These are phyloP conservation scores for Rhodotorula taiwanensis DNA, from an alignment of 768 basidiomycete genomes.

Conservation along the genomic window DNA sequence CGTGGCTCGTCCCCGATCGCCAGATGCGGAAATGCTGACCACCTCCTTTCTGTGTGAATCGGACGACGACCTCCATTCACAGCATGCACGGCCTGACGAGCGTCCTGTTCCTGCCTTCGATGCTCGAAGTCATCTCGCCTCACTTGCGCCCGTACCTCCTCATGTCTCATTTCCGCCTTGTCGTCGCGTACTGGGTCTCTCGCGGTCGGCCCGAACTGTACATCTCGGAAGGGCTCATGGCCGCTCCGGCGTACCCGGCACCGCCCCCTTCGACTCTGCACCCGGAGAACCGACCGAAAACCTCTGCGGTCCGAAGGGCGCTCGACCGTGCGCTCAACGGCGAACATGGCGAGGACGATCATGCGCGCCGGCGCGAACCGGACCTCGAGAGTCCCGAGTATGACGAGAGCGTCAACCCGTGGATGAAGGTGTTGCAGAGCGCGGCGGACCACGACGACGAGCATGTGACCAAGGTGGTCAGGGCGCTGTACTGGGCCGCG, in stretches of 20 bases:
- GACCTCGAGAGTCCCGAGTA: background rate
- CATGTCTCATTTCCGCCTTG: conserved; percentile 38
- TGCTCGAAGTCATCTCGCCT: conserved; percentile 39
- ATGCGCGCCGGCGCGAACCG: background rate
- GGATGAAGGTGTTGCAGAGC: conserved; percentile 24
- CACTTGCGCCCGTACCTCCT: conserved; percentile 38
- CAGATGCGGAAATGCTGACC: too few species aligned
- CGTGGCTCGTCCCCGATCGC: too few species aligned
- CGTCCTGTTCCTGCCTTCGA: conserved; percentile 37
- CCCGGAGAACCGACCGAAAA: background rate
- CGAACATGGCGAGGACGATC: background rate
- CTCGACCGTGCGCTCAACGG: background rate
- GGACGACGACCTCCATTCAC: too few species aligned
- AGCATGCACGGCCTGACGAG: conserved; percentile 40
- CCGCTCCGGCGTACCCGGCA: conserved; percentile 23
- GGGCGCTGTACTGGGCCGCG: conserved; percentile 37
- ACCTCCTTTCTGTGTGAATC: too few species aligned
- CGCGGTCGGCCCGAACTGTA: conserved; percentile 37
- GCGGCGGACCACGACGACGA: conserved; percentile 39
- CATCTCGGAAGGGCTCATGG: conserved; percentile 37
- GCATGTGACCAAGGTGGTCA: conserved; percentile 38
- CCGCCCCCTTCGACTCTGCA: conserved; percentile 1
- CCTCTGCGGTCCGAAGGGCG: conserved; percentile 2
- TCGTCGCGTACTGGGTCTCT: conserved; percentile 39
- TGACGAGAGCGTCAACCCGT: conserved; percentile 15